phyloP scores from a whole-genome alignment of 2,329 filamentous ascomycete genomes.

The Colletotrichum sp. region DNA sequence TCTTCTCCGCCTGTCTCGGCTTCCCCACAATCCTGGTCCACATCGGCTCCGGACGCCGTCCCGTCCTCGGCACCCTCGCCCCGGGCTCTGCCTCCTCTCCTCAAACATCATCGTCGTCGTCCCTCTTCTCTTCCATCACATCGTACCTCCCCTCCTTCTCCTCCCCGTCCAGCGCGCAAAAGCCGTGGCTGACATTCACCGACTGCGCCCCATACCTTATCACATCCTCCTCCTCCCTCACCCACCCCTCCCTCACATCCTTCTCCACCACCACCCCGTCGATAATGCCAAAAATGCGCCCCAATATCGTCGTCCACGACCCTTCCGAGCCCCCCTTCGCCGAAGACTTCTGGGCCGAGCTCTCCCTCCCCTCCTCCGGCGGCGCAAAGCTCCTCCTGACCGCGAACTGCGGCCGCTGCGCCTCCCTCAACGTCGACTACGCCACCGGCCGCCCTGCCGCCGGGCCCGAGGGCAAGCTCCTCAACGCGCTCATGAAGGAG shows the following conservation, averaged over 20 bases:
- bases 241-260: conserved; percentile 62
- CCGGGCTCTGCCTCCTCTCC: conserved; percentile 8
- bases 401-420: conserved; percentile 73
- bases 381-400: conserved; percentile 60
- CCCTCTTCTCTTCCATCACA: conserved; percentile 31
- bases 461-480: conserved; percentile 62
- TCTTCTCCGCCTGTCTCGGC: conserved; percentile 73
- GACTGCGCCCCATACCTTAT: conserved; percentile 80
- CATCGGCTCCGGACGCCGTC: conserved; percentile 64
- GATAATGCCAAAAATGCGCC: conserved; percentile 69
- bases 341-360: conserved; percentile 75
- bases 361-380: conserved; percentile 43
- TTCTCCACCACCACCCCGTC: conserved; percentile 46
- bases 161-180: background rate
- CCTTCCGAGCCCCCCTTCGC: conserved; percentile 65
- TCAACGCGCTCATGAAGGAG: conserved; percentile 75
- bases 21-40: conserved; percentile 67
- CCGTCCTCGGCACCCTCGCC: conserved; percentile 66
- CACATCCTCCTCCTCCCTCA: conserved; percentile 72
- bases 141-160: conserved; percentile 31
- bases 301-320: conserved; percentile 73
- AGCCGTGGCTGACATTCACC: conserved; percentile 68
- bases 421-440: conserved; percentile 76
- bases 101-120: background rate
- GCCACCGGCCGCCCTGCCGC: conserved; percentile 62